Base-by-base conservation (phyloP, 257 asterid genomes). In the Solanum arcanum region DNA sequence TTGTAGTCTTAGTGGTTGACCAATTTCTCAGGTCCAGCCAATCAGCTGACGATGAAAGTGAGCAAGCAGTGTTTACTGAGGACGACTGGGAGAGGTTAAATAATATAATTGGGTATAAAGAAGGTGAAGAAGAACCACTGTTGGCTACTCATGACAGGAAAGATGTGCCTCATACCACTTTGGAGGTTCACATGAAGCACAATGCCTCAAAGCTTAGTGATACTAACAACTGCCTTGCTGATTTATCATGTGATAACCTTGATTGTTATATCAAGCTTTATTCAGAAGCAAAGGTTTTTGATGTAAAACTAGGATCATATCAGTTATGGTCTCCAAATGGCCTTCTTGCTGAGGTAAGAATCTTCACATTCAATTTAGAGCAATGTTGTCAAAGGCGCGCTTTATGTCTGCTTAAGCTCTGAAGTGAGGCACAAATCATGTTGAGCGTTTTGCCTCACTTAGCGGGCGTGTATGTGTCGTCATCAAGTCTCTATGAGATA, bases 71-170 rank as follows among this genome's bases (percentile, higher is more conserved):
- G 83, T 91, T 95, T 89, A 94, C 96, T 27, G 98, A 93, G 91
- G 98, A 94, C 88, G 99, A 97, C 89, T 97, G 99, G 99, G 89
- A 93, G 89, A 95, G 99, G 92, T 88, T 97, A 90, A 96, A 92
- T 91, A 93, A 92, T 89, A 92, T 97, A 70, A 95, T 97, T 88
- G 99, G 99, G 87, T 97, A 93, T 91, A 97, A 90, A 91, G 98
- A 94, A 87, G 93, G 90, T 83, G 97, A 90, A n/a, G 95, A 90
- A 72, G 98, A 95, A 59, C 92, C 91, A 68, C 60, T 92, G 42
- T 86, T 69, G 90, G 91, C 87, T 47, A 84, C 80, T 88, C 90
- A 90, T 85, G 95, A 87, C 90, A 87, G 89, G 83, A 93, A 91
- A 56, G 95, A 93, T 86, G 87, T 91, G 86, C 96, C 93, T 64